A percentile compares a stretch with the other conserved stretches of the same genome.
Conservation (phyloP, 768 basidiomycete genomes). For the Mycena venus region DNA sequence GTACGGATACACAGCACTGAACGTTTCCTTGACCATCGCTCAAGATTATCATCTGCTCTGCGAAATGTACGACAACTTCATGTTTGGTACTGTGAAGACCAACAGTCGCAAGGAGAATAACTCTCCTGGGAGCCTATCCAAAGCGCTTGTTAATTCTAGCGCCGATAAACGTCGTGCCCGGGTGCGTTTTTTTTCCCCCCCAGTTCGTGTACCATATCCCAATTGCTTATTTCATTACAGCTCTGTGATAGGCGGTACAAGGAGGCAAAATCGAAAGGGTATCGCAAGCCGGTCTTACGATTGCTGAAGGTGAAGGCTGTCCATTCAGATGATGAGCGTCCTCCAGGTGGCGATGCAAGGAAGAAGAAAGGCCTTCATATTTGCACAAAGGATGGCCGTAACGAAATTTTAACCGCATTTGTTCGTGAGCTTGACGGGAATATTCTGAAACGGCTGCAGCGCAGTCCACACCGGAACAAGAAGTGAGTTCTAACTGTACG, state of each 20-base stretch:
- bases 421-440: not conserved
- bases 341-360: not conserved
- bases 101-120: constrained; percentile 2
- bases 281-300: not conserved
- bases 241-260: not conserved
- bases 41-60: not conserved
- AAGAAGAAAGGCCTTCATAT: not conserved
- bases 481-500: not conserved
- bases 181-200: not conserved
- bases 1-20: not conserved
- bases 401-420: not conserved
- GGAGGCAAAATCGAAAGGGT: not conserved
- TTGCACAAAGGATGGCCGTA: not conserved
- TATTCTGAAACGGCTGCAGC: not conserved
- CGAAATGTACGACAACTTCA: constrained; percentile 15
- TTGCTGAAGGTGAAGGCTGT: not conserved
- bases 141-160: not conserved
- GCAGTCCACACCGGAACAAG: not conserved
- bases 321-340: constrained; percentile 8
- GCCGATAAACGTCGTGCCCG: not conserved
- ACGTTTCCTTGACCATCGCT: not conserved
- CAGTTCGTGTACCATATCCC: not conserved
- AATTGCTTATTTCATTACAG: not conserved
- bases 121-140: not conserved
- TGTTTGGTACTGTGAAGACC: not conserved